These are phyloP conservation scores for Paraphaeosphaeria sporulosa DNA, from an alignment of 2,329 filamentous ascomycete genomes.

Conservation along the genomic window DNA sequence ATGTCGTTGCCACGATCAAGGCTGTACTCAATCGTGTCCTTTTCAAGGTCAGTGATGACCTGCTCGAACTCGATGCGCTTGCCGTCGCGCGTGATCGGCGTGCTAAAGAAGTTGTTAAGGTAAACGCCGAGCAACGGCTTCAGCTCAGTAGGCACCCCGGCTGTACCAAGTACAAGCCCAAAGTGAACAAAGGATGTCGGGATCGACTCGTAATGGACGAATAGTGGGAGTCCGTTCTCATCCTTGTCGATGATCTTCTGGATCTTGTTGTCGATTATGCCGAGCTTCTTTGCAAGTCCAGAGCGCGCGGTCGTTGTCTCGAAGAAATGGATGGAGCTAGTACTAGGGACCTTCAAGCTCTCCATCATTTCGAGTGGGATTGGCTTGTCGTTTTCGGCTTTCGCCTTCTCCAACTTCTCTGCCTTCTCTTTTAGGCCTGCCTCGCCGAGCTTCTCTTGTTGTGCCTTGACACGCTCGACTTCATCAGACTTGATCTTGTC, in stretches of 20 bases:
- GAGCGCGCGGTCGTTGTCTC: slow-evolving; percentile 84
- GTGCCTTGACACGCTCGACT: slow-evolving; percentile 76
- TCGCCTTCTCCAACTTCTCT: slow-evolving; percentile 80
- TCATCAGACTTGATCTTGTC: slow-evolving; percentile 84
- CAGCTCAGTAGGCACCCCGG: slow-evolving; percentile 77
- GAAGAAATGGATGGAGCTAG: slow-evolving; percentile 95
- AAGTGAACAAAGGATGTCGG: slow-evolving; percentile 92
- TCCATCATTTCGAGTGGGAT: slow-evolving; percentile 86
- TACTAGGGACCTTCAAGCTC: slow-evolving; percentile 80
- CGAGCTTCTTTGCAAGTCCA: slow-evolving; percentile 77
- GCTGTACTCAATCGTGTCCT: slow-evolving; percentile 85
- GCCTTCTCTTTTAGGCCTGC: slow-evolving; percentile 79
- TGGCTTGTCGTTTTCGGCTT: slow-evolving; percentile 84
- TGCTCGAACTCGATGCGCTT: slow-evolving; percentile 86
- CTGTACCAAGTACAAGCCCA: slow-evolving; percentile 80
- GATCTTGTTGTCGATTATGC: slow-evolving; percentile 70
- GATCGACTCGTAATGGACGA: slow-evolving; percentile 97
- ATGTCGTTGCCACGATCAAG: slow-evolving; percentile 73
- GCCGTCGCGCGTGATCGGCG: slow-evolving; percentile 80
- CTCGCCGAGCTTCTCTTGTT: slow-evolving; percentile 80
- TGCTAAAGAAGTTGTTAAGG: slow-evolving; percentile 92
- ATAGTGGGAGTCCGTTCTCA: slow-evolving; percentile 72
- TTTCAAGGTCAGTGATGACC: slow-evolving; percentile 88
- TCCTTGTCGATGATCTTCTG: slow-evolving; percentile 80
- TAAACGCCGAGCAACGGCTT: slow-evolving; percentile 87